phyloP scores from a whole-genome alignment of 2,329 filamentous ascomycete species.

The Colletotrichum nymphaeae region DNA sequence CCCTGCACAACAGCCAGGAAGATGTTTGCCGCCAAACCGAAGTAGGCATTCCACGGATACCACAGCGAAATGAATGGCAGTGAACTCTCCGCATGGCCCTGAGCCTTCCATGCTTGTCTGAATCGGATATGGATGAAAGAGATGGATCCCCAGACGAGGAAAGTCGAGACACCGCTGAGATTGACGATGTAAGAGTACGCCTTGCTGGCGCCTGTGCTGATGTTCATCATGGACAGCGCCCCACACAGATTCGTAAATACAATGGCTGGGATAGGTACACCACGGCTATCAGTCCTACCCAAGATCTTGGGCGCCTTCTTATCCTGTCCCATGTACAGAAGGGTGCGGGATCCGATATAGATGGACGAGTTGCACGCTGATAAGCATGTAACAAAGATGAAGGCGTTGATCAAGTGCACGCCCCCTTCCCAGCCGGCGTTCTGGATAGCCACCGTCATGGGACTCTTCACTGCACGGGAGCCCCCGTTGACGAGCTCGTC shows the following conservation, averaged over 20 bases:
- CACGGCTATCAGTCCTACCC: conserved; percentile 73
- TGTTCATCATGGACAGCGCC: conserved; percentile 79
- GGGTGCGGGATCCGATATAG: conserved; percentile 80
- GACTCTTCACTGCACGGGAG: conserved; percentile 75
- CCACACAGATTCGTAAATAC: conserved; percentile 78
- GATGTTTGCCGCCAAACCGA: conserved; percentile 66
- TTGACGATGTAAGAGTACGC: conserved; percentile 79
- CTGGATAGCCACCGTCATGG: conserved; percentile 79
- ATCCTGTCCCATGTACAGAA: conserved; percentile 81
- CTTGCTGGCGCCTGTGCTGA: conserved; percentile 72
- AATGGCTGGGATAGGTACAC: conserved; percentile 71
- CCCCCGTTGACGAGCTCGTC: conserved; percentile 69
- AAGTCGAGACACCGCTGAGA: conserved; percentile 76
- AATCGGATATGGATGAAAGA: conserved; percentile 79
- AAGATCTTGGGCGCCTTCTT: conserved; percentile 78
- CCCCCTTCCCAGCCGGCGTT: conserved; percentile 80
- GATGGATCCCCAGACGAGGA: conserved; percentile 78
- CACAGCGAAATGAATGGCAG: conserved; percentile 66
- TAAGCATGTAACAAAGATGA: conserved; percentile 79
- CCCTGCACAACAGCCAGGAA: conserved; percentile 72
- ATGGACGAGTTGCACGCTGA: conserved; percentile 80
- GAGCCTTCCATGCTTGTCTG: conserved; percentile 69
- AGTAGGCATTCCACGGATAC: conserved; percentile 70
- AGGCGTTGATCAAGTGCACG: conserved; percentile 81
- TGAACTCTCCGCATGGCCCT: conserved; percentile 65